Base-by-base conservation (phyloP, 805 yeast genomes). In the Saturnispora besseyi region DNA sequence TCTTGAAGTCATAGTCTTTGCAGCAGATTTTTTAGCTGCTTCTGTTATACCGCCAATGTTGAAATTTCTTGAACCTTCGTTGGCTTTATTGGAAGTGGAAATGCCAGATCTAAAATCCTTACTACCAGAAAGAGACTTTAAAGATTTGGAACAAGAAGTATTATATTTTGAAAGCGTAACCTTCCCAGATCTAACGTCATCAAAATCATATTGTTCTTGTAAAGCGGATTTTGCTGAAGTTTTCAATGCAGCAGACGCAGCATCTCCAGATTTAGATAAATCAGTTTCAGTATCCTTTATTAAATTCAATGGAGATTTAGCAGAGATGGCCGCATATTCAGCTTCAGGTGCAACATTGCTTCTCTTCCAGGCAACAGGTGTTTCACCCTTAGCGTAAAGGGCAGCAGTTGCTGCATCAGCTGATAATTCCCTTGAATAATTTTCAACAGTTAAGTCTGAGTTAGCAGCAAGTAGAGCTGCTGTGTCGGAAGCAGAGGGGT, bases 381-480 rank as follows among this genome's bases (percentile, higher is more conserved):
- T 71, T 55, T 68, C 73, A n/a, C 66, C 64, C 55, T 67, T 72
- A 6, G 76, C 77, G 52, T 69, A 61, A 8, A 72, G 59, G 2
- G 88, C 87, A 45, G 87, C 87, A 24, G 76, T 74, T 37, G 83
- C 85, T 13, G 87, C 87, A 48, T 79, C 87, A 7, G 82, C 72
- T 15, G 81, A 75, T 12, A 75, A 63, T 33, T 66, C 67, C 52
- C 90, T 69, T 63, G 79, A 82, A 63, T 83, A 84, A 12, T 87
- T 80, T 53, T 75, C 77, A 36, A 83, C 77, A 2, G 80, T 73
- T 42, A 81, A 71, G 62, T 81, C 85, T 2, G 84, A 67, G 11
- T 81, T 76, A 6, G 86, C 77, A 2, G 93, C 95, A 53, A 84
- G 70, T 48, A 83, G 68, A 1, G 93, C 93, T 45, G 95, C 91